Percentiles rank a stretch among this genome's conserved stretches.
These are phyloP conservation scores for Metarhizium sp. DNA, from an alignment of 2,329 filamentous ascomycete species.

Conservation along the genomic window DNA sequence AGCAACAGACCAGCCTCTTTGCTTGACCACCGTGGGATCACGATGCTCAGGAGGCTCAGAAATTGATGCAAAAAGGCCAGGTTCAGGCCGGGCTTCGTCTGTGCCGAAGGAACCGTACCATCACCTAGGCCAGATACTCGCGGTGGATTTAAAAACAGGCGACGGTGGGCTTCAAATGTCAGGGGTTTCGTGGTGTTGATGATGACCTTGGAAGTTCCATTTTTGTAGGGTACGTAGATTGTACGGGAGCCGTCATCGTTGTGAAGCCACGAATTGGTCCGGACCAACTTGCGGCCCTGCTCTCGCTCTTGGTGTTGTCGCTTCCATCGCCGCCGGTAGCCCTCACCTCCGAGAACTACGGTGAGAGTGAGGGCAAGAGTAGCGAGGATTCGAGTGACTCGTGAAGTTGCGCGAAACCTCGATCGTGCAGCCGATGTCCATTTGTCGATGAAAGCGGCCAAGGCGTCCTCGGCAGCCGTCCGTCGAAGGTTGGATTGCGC, in stretches of 20 bases:
- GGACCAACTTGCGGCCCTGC: constrained; percentile 70
- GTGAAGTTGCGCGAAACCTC: constrained; percentile 55
- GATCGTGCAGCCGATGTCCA: constrained; percentile 44
- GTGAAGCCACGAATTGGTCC: constrained; percentile 84
- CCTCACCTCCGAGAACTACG: constrained; percentile 71
- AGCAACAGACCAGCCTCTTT: constrained; percentile 89
- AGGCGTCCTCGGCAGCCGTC: constrained; percentile 55
- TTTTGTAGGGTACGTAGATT: constrained; percentile 89
- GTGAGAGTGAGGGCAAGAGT: constrained; percentile 67
- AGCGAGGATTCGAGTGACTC: constrained; percentile 62
- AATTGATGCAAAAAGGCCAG: constrained; percentile 96
- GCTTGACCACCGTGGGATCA: constrained; percentile 91
- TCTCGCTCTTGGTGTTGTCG: constrained; percentile 67
- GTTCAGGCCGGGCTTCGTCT: constrained; percentile 90
- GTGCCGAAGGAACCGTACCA: constrained; percentile 69
- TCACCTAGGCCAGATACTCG: constrained; percentile 69
- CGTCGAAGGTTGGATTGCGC: constrained; percentile 74
- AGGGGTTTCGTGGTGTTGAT: constrained; percentile 85
- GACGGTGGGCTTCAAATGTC: constrained; percentile 91
- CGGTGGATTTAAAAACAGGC: constrained; percentile 86
- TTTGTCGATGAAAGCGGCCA: constrained; percentile 53
- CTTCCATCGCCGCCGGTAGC: constrained; percentile 69
- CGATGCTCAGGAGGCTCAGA: constrained; percentile 89
- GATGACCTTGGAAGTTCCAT: constrained; percentile 79
- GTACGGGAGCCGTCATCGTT: constrained; percentile 93